These are phyloP conservation scores for Picochlorum sp. DNA, from an alignment of 139 green algal genomes.

Conservation along the genomic window DNA sequence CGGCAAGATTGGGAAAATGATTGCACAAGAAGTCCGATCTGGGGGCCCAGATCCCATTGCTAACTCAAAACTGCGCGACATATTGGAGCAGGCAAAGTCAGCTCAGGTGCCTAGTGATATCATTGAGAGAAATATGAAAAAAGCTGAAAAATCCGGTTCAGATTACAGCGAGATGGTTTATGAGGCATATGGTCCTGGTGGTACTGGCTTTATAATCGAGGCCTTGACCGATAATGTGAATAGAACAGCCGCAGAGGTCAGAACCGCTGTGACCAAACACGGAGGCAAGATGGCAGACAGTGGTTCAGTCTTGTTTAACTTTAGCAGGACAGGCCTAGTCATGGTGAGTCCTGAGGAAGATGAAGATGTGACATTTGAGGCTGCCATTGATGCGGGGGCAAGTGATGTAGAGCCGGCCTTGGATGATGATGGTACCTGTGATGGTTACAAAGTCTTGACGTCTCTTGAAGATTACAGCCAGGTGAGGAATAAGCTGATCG, in stretches of 20 bases:
- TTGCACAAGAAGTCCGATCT: conserved; percentile 64
- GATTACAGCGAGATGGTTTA: conserved; percentile 72
- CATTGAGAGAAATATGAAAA: conserved; percentile 86
- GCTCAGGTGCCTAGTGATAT: conserved; percentile 65
- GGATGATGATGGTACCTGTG: conserved; percentile 25
- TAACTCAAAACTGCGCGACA: conserved; percentile 58
- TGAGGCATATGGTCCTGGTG: conserved; percentile 47
- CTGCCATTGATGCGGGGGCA: conserved; percentile 62
- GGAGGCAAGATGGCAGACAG: conserved; percentile 78
- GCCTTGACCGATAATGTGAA: conserved; percentile 90
- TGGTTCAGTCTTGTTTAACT: conserved; percentile 87
- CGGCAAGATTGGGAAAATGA: conserved; percentile 79
- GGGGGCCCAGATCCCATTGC: conserved; percentile 53
- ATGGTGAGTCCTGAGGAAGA: conserved; percentile 25
- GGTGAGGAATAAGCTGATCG: conserved; percentile 11
- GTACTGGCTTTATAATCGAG: conserved; percentile 82
- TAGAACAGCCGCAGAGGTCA: conserved; percentile 45
- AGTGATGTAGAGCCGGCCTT: conserved; percentile 42
- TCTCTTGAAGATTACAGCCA: conserved; percentile 20
- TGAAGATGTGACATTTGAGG: conserved; percentile 55
- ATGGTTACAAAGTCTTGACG: conserved; percentile 31
- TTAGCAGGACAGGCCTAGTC: conserved; percentile 44
- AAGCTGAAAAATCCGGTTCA: conserved; percentile 61
- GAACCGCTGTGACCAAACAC: conserved; percentile 58
- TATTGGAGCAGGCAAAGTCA: conserved; percentile 54